Base-by-base conservation (phyloP, 1,284 basidiomycete species). In the Fomitopsis schrenkii region DNA sequence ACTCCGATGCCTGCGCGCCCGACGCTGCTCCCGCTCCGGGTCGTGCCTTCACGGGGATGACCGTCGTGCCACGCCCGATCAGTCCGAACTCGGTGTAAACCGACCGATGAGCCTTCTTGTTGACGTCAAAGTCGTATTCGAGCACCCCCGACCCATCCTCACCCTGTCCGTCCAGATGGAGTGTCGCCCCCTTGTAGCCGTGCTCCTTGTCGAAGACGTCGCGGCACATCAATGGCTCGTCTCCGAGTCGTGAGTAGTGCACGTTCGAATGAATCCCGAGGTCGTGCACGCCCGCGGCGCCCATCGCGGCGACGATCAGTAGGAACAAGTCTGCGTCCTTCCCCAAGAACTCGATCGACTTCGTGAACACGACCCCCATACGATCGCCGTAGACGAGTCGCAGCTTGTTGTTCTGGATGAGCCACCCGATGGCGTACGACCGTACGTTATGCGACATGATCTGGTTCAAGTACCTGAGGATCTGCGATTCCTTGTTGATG, bases 51-150 rank as follows among this genome's bases (percentile, higher is more conserved):
- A 62, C 36, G 7, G 61, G 58, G 22, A 62, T 52, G 2, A 62
- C 55, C 17, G 53, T 54, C 2, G 61, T 62, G 14, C 58, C 61
- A 5, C 61, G 61, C 7, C 40, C 55, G 12, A 45, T 44, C 22
- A 40, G 30, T 8, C 55, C 55, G 40, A 33, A 44, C 46, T 28
- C 46, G 26, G 55, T 41, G 35, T 36, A 36, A 6, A 36, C 35
- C 35, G 35, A 36, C 0, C 35, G 10, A 12, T 12, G 7, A 6
- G 35, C 35, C 35, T 36, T 36, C 35, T 36, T 12, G 35, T 36
- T 2, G 10, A 36, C 35, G 35, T 36, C 35, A 36, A 36, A 36
- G 1, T 36, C 35, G 10, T 36, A 36, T 12, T 36, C 35, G 7
- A 36, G 35, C 35, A 12, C 10, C 35, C 10, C 35, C 1, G 35